phyloP scores from a whole-genome alignment of 2,329 filamentous ascomycete genomes.

The Ascochyta rabiei region DNA sequence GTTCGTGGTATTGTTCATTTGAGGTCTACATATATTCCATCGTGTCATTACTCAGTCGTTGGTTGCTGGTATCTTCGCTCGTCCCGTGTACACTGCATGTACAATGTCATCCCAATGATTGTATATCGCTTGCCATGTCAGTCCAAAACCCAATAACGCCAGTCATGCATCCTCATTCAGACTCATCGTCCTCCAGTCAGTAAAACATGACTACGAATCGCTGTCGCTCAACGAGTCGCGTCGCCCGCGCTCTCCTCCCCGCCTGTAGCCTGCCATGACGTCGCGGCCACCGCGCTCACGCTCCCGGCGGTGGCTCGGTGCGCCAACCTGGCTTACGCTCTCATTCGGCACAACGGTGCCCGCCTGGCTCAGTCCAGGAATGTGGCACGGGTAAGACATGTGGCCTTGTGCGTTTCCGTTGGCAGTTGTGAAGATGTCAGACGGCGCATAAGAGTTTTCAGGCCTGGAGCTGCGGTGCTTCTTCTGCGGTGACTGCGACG shows the following conservation, averaged over 20 bases:
- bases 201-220: slow-evolving; percentile 39
- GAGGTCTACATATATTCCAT: slow-evolving; percentile 7
- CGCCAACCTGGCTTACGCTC: slow-evolving; percentile 50
- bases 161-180: slow-evolving; percentile 1
- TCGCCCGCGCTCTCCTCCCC: slow-evolving; percentile 51
- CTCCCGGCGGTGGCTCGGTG: slow-evolving; percentile 25
- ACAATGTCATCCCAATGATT: neutral
- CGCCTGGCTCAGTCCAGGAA: slow-evolving; percentile 57
- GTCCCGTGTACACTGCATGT: slow-evolving; percentile 2
- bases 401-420: slow-evolving; percentile 53
- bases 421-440: slow-evolving; percentile 49
- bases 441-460: slow-evolving; percentile 23
- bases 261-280: slow-evolving; percentile 51
- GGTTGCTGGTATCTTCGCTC: slow-evolving; percentile 6
- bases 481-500: slow-evolving; percentile 44
- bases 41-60: slow-evolving; percentile 2
- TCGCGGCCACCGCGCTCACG: slow-evolving; percentile 39
- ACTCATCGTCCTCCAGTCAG: neutral
- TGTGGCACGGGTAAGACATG: slow-evolving; percentile 63
- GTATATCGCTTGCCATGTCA: slow-evolving; percentile 2
- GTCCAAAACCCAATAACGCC: slow-evolving; percentile 13
- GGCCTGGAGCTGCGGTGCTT: slow-evolving; percentile 40
- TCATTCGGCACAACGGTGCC: slow-evolving; percentile 45
- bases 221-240: slow-evolving; percentile 63
- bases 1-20: slow-evolving; percentile 1